Base-by-base conservation (phyloP, 305 asterid genomes). In the Fraxinus dipetala region DNA sequence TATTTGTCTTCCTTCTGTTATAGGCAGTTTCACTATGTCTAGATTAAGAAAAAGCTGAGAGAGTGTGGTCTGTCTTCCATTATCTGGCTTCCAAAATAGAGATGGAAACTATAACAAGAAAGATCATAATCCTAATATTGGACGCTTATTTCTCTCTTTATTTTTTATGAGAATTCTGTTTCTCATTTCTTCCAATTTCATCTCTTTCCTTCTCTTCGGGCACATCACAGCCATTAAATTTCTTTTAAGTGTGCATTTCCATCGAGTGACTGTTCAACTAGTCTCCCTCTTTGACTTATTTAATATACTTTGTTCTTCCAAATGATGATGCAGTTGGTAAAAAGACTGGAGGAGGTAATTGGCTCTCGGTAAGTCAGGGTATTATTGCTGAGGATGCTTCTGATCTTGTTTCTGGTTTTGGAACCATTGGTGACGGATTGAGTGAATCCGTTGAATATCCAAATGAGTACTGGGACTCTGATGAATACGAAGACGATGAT, bases 311-410 rank as follows among this genome's bases (percentile, higher is more conserved):
- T 78, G 56, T 83, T 76, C 79, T 85, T 79, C 31, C 8, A 59
- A 79, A 81, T 88, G 85, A 84, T 88, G 87, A 84, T 90, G 51
- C 85, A 89, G 90, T 88, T 91, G 93, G 92, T 79, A 94, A 87
- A 90, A 91, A 90, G 86, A 90, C 88, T 63, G 92, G 89, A 67
- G 99, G 97, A 83, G 97, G 98, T 87, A 93, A 90, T 79, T 96
- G 98, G 98, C 91, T 96, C 75, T 94, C 99, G 22, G 97, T 96
- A 67, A 96, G 98, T 90, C 98, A 93, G 86, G 99, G 99, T 72
- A 96, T 96, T 86, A 82, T 70, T 70, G 75, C 98, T 54, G 99
- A 96, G 89, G 98, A 96, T 86, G 92, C 97, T 69, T 93, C 98
- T 87, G 98, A 94, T 89, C 88, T 92, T 43, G 98, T 96, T 82